Evolutionary conservation across 495 filamentous ascomycete species (phyloP).

Genomic region (Talaromyces adpressus): DNA sequence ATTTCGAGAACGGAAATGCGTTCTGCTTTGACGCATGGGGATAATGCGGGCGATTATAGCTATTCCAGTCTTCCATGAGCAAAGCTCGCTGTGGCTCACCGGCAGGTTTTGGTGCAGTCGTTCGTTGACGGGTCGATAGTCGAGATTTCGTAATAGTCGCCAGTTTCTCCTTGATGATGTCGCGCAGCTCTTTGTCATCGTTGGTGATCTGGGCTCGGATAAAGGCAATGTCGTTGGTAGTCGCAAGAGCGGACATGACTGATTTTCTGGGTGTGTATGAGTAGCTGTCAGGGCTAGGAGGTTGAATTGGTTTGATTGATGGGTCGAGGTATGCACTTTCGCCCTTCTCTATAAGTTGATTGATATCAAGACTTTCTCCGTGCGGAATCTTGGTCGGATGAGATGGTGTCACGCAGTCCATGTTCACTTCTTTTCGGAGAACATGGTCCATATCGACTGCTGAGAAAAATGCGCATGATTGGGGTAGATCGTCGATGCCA

Average conservation of each 20-base stretch:
- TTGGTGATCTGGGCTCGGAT: slow-evolving; percentile 78
- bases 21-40: not conserved
- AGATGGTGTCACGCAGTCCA: slow-evolving; percentile 92
- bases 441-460: slow-evolving; percentile 92
- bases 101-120: slow-evolving; percentile 21
- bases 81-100: slow-evolving; percentile 37
- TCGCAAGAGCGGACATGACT: slow-evolving; percentile 65
- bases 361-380: slow-evolving; percentile 80
- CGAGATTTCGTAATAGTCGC: slow-evolving; percentile 15
- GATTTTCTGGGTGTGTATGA: slow-evolving; percentile 63
- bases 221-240: slow-evolving; percentile 51
- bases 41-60: not conserved
- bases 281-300: slow-evolving; percentile 47
- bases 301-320: slow-evolving; percentile 45
- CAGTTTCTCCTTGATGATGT: slow-evolving; percentile 57
- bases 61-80: slow-evolving; percentile 30
- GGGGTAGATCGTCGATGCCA: slow-evolving; percentile 90
- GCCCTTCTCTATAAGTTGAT: slow-evolving; percentile 63
- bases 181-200: slow-evolving; percentile 63
- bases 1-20: slow-evolving; percentile 2
- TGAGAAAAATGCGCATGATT: slow-evolving; percentile 90
- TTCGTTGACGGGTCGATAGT: slow-evolving; percentile 10
- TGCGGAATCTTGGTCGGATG: slow-evolving; percentile 71
- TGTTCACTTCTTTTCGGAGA: slow-evolving; percentile 92
- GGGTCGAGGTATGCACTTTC: slow-evolving; percentile 57